Evolutionary conservation across 768 basidiomycete genomes (phyloP), one percentile per base, ranked within the genome.

Genomic region (Suillus spraguei): DNA sequence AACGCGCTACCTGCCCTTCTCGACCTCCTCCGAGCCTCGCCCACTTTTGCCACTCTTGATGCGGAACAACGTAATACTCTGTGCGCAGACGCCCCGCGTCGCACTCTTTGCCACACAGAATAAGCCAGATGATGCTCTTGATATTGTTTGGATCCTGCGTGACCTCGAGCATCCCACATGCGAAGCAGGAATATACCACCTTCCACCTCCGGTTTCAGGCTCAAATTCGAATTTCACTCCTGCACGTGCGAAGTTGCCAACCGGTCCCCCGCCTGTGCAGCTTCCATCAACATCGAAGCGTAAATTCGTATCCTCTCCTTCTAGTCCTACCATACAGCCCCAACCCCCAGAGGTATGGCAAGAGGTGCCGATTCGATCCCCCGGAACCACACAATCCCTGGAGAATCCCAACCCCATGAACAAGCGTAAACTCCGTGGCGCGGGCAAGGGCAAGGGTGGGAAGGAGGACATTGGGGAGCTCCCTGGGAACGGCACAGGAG

Each of bases 141-240:
- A 92, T 66, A 74, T 94, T 38, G 79, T 87, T 10, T 80, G 77
- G 70, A 81, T 93, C 46, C 78, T 94, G 20, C 81, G 83, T 35
- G 87, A 89, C n/a, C 79, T 94, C 10, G 87, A 89, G 58, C 71
- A 85, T 59, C 71, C 70, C 50, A 68, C 69, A 41, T 72, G 68
- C 24, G 80, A 72, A 54, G 75, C 67, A 64, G 70, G 68, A 17
- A 60, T 69, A 20, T 69, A 69, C 60, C 69, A 69, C 61, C 10
- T 58, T 42, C 47, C 60, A 10, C 42, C 41, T 36, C 64, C 56
- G 2, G 67, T 5, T 67, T 66, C 2, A 55, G 66, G 4, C 66
- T 66, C 67, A 35, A 56, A 52, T 50, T 39, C 55, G 22, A 63
- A 60, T 33, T 2, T 17, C 2, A 61, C 50, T 3, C 24, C 46